Evolutionary conservation across 2,329 filamentous ascomycete species (phyloP), one percentile per base, ranked within the genome.

Genomic region (Teratosphaeria viscida): DNA sequence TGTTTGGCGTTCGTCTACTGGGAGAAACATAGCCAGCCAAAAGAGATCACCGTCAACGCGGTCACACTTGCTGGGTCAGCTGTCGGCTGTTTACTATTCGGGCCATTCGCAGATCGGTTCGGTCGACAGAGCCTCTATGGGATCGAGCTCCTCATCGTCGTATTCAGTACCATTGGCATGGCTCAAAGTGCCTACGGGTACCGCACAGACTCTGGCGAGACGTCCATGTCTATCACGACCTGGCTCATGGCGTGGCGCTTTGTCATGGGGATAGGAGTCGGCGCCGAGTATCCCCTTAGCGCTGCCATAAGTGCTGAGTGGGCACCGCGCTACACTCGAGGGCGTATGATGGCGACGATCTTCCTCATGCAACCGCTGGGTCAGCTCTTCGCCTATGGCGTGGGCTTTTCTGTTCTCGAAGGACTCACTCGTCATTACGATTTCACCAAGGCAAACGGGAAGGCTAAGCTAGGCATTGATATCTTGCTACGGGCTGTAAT

Each of bases 361-460:
- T 77, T 77, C 63, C 69, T 76, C 47, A 75, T 75, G 59, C 75
- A 77, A 55, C 74, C 74, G 3, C 64, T 77, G 19, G 75, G 75
- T 5, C 75, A 76, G 62, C 69, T 77, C 2, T 70, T 64, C 37
- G 64, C 64, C 1, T 63, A 66, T 54, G 60, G 59, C 5, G 62
- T 63, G 23, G 64, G 60, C 11, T 58, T 68, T 29, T 60, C 60
- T 32, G 62, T 63, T 5, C 59, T 62, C 5, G 23, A 54, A 39
- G 26, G 57, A 27, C 57, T 65, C 68, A 67, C 57, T 14, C 55
- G n/a, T 69, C 68, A 60, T 66, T 69, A 35, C 49, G 29, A 54
- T 12, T 37, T 53, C 34, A 34, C 26, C 23, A 32, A 23, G 12
- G 56, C 53, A 16, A 16, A 52, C 23, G n/a, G 43, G 29, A 16